These are phyloP conservation scores for Aspergillus fumigatus DNA, from an alignment of 2,329 filamentous ascomycete genomes.

Conservation along the genomic window DNA sequence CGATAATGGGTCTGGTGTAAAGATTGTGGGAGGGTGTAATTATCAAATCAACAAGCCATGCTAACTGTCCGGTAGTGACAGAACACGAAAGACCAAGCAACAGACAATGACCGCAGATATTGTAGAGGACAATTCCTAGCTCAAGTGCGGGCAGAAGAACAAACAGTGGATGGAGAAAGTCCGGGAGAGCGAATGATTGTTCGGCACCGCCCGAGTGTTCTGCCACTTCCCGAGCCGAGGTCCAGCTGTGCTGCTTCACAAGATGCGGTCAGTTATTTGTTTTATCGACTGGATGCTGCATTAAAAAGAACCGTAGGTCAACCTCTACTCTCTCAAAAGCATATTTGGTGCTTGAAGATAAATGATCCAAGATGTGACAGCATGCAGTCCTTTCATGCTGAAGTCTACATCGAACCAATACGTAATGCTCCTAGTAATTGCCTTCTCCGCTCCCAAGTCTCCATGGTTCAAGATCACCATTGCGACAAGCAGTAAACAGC, in stretches of 20 bases:
- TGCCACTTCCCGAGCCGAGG: conserved; percentile 35
- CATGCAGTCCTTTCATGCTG: neutral
- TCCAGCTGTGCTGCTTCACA: conserved; percentile 18
- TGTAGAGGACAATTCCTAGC: neutral
- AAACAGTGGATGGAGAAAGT: conserved; percentile 24
- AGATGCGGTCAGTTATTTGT: neutral
- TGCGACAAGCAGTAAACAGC: neutral
- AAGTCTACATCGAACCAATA: neutral
- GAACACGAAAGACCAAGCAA: neutral
- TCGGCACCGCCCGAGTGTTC: conserved; percentile 30
- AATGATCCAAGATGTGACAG: neutral
- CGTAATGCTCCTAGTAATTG: no score
- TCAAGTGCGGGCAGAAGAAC: conserved; percentile 4
- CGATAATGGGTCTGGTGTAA: conserved; percentile 1
- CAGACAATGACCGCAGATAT: conserved; percentile 1
- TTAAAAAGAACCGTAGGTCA: neutral
- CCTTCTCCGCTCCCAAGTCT: no score
- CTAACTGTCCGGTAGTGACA: neutral
- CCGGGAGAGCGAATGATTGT: conserved; percentile 25
- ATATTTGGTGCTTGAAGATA: neutral
- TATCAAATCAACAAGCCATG: conserved; percentile 3
- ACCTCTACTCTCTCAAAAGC: neutral
- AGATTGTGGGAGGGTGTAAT: neutral
- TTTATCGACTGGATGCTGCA: neutral
- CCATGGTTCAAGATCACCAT: neutral